These are phyloP conservation scores for Decorospora gaudefroyi DNA, from an alignment of 2,329 filamentous ascomycete species.

Conservation along the genomic window DNA sequence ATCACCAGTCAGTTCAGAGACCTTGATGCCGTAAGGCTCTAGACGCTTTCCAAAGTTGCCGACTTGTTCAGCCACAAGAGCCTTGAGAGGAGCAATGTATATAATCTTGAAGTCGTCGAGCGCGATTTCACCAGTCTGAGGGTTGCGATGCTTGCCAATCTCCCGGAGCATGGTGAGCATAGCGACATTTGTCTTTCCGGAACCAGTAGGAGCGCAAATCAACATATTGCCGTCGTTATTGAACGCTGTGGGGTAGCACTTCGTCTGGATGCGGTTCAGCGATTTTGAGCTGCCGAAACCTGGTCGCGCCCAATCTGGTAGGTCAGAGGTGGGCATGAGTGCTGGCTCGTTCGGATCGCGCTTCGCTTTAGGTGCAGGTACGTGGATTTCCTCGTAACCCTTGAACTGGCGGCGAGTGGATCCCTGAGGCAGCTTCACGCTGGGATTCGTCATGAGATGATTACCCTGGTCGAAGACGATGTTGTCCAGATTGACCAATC, in stretches of 20 bases:
- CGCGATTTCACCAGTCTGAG: slow-evolving; percentile 88
- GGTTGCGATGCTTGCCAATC: slow-evolving; percentile 91
- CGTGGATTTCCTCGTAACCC: slow-evolving; percentile 97
- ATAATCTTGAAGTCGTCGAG: slow-evolving; percentile 98
- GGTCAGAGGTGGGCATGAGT: slow-evolving; percentile 79
- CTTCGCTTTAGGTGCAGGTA: slow-evolving; percentile 88
- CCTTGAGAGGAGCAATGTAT: slow-evolving; percentile 95
- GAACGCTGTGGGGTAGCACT: slow-evolving; percentile 89
- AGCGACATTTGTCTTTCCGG: slow-evolving; percentile 97
- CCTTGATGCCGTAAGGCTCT: slow-evolving; percentile 86
- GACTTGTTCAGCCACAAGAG: slow-evolving; percentile 95
- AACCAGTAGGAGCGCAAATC: slow-evolving; percentile 94
- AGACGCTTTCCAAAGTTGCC: slow-evolving; percentile 94
- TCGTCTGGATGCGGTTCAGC: slow-evolving; percentile 93
- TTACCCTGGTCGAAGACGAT: slow-evolving; percentile 97
- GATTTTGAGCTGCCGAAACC: slow-evolving; percentile 87
- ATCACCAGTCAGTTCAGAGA: slow-evolving; percentile 96
- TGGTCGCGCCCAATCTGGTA: slow-evolving; percentile 87
- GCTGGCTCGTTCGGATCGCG: slow-evolving; percentile 74
- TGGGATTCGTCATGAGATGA: slow-evolving; percentile 99
- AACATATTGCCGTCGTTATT: slow-evolving; percentile 96
- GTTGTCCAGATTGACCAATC: slow-evolving; percentile 91
- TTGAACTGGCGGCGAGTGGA: slow-evolving; percentile 96
- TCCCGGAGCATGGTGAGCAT: slow-evolving; percentile 97
- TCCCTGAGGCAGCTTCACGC: slow-evolving; percentile 88